Evolutionary conservation across 495 filamentous ascomycete genomes (phyloP).

Genomic region (Tuber melanosporum): DNA sequence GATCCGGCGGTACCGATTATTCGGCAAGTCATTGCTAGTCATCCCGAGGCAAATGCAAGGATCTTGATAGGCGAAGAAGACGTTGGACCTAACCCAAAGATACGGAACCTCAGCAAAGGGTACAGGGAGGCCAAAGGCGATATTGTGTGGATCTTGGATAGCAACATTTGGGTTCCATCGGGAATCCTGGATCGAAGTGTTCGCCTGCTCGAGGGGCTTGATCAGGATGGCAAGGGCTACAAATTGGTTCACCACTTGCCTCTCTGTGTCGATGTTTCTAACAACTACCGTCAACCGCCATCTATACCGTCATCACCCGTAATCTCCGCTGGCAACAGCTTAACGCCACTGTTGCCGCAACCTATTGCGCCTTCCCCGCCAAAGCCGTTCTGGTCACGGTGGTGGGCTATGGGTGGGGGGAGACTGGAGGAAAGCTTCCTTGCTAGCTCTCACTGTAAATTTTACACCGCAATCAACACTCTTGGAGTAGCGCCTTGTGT

Average conservation of each 20-base stretch:
- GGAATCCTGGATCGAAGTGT: slow-evolving; percentile 80
- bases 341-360: slow-evolving; percentile 15
- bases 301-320: slow-evolving; percentile 4
- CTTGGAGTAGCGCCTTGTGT: slow-evolving; percentile 86
- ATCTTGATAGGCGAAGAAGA: slow-evolving; percentile 87
- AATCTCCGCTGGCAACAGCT: slow-evolving; percentile 13
- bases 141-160: slow-evolving; percentile 91
- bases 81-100: slow-evolving; percentile 95
- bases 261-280: slow-evolving; percentile 60
- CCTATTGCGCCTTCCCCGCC: slow-evolving; percentile 29
- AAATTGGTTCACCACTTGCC: slow-evolving; percentile 97
- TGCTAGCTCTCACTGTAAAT: slow-evolving; percentile 89
- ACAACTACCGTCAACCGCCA: slow-evolving; percentile 21
- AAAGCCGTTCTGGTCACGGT: slow-evolving; percentile 20
- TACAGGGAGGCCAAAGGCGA: slow-evolving; percentile 92
- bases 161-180: slow-evolving; percentile 86
- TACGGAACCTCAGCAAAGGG: slow-evolving; percentile 89
- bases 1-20: slow-evolving; percentile 77
- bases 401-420: slow-evolving; percentile 57
- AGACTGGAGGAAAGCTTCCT: slow-evolving; percentile 90
- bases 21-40: slow-evolving; percentile 61
- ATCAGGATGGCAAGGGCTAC: slow-evolving; percentile 52
- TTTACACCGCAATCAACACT: slow-evolving; percentile 96
- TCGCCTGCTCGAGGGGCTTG: slow-evolving; percentile 68
- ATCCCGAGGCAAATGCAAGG: slow-evolving; percentile 64